phyloP scores from a whole-genome alignment of 495 filamentous ascomycete genomes.

The Trichoderma erinaceum region DNA sequence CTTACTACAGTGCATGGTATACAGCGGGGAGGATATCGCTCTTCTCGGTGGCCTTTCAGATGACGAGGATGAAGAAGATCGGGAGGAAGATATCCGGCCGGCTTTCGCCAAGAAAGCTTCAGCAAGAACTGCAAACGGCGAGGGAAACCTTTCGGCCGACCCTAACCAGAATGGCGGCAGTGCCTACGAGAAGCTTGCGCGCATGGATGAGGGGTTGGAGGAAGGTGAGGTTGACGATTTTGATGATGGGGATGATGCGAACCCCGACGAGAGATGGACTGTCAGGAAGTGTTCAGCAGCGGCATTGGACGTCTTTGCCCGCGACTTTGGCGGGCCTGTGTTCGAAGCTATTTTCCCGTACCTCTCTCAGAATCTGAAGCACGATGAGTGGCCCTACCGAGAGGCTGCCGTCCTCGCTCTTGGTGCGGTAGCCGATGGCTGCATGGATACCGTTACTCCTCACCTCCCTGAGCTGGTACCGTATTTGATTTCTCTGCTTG shows the following conservation, averaged over 20 bases:
- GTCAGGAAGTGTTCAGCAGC: constrained; percentile 96
- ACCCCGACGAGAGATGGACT: constrained; percentile 92
- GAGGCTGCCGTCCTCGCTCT: constrained; percentile 94
- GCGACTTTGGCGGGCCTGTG: constrained; percentile 78
- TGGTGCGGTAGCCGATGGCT: constrained; percentile 92
- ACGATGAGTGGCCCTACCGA: constrained; percentile 83
- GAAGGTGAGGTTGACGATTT: constrained; percentile 82
- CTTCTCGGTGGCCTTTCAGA: constrained; percentile 74
- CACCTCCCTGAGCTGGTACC: constrained; percentile 87
- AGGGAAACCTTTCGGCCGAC: constrained; percentile 47
- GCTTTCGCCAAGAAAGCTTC: constrained; percentile 72
- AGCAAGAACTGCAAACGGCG: constrained; percentile 45
- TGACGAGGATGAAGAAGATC: constrained; percentile 89
- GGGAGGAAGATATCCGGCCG: constrained; percentile 85
- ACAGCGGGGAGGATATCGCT: constrained; percentile 86
- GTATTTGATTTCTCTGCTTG: constrained; percentile 81
- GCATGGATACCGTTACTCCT: constrained; percentile 80
- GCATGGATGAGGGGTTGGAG: constrained; percentile 67
- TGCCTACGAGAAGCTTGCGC: constrained; percentile 42
- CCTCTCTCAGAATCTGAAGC: constrained; percentile 79
- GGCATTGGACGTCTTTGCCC: constrained; percentile 88
- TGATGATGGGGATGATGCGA: constrained; percentile 68
- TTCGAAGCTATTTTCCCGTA: constrained; percentile 91
- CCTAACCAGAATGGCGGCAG: constrained; percentile 40
- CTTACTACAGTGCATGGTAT: constrained; percentile 91